Conservation (phyloP, 2,329 filamentous ascomycete species). For the Cladophialophora immunda region DNA sequence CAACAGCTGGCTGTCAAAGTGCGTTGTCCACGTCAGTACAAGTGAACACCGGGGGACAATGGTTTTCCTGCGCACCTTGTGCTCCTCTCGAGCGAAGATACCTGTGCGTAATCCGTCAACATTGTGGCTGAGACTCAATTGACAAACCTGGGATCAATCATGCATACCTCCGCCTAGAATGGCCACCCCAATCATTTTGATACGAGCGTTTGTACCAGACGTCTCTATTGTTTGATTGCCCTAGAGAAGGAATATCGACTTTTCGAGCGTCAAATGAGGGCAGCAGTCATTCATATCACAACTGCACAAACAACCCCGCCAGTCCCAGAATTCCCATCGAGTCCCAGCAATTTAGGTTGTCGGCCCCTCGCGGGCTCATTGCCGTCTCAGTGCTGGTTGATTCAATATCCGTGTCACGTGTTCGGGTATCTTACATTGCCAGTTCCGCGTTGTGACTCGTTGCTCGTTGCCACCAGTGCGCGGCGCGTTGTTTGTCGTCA, state of each 20-base stretch:
- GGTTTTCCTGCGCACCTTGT: conserved; percentile 52
- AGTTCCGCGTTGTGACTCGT: background rate
- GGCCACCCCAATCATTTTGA: conserved; percentile 57
- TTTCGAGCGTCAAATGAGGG: background rate
- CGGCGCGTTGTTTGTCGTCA: conserved; percentile 1
- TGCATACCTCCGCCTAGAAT: conserved; percentile 61
- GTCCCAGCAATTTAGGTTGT: background rate
- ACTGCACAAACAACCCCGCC: background rate
- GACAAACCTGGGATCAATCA: conserved; percentile 10
- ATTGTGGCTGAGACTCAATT: background rate
- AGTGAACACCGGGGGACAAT: background rate
- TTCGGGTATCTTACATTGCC: background rate
- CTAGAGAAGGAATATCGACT: background rate
- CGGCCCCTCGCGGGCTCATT: background rate
- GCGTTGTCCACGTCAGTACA: background rate
- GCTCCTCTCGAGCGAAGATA: conserved; percentile 66
- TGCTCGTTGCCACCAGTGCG: no score
- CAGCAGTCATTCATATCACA: conserved; percentile 1
- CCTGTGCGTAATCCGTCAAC: conserved; percentile 44
- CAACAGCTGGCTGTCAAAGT: conserved; percentile 58
- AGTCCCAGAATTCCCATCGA: background rate
- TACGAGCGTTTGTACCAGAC: conserved; percentile 1
- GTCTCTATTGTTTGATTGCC: background rate
- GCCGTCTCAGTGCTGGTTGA: background rate
- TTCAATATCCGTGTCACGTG: conserved; percentile 1